These are phyloP conservation scores for Dactylis glomerata DNA, from an alignment of 176 grass and related monocot genomes.

Conservation along the genomic window DNA sequence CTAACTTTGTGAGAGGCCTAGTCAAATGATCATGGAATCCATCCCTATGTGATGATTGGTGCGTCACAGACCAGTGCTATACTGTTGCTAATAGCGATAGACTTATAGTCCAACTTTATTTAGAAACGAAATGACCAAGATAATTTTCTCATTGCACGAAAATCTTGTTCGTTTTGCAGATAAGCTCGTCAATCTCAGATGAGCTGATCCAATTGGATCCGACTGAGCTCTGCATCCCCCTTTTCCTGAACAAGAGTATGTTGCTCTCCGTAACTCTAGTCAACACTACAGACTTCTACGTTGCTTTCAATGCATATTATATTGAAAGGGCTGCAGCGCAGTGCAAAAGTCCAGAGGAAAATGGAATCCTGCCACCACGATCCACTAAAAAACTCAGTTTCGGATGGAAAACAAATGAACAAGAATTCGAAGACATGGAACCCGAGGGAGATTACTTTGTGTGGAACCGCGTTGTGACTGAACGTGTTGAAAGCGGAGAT, in stretches of 20 bases:
- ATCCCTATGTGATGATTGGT: too few relatives aligned
- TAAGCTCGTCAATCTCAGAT: neutral
- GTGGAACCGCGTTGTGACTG: neutral
- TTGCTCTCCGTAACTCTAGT: neutral
- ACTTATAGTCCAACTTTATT: too few relatives aligned
- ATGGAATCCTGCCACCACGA: neutral
- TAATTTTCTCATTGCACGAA: neutral
- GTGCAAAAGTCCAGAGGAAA: rapidly evolving
- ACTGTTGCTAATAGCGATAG: too few relatives aligned
- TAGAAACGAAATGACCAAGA: too few relatives aligned
- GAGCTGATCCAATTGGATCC: neutral
- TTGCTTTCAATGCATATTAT: neutral
- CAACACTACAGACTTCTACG: neutral
- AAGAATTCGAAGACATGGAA: too few relatives aligned
- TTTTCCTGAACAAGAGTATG: neutral
- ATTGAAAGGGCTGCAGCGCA: neutral
- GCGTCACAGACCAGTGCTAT: too few relatives aligned
- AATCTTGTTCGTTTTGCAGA: neutral
- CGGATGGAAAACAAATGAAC: too few relatives aligned
- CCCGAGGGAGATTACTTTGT: neutral
- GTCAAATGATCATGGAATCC: too few relatives aligned
- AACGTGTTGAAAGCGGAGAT: too few relatives aligned
- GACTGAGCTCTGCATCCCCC: neutral
- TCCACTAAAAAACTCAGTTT: neutral
- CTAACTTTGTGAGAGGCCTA: too few relatives aligned